These are phyloP conservation scores for Monosiga brevicollis DNA, from an alignment of 78 protist genomes.

Conservation along the genomic window DNA sequence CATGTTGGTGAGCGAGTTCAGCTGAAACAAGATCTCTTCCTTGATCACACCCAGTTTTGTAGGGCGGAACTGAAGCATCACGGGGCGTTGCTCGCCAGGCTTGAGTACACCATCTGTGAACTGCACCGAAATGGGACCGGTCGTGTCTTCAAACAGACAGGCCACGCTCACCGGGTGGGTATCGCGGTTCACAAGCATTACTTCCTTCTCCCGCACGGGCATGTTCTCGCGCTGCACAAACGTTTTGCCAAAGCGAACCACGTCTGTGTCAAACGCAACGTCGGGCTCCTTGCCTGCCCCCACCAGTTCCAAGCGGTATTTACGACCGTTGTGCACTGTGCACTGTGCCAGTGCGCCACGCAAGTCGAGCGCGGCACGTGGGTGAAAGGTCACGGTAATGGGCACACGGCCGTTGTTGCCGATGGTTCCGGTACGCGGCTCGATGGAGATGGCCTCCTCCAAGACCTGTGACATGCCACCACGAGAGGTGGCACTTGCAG, in stretches of 20 bases:
- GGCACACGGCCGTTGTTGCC: background rate
- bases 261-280: constrained; percentile 8
- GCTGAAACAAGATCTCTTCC: constrained; percentile 29
- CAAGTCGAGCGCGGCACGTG: background rate
- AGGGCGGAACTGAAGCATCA: constrained; percentile 46
- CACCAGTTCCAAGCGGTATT: constrained; percentile 16
- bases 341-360: background rate
- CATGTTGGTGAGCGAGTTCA: constrained; percentile 44
- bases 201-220: background rate
- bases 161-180: constrained; percentile 23
- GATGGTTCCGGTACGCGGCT: background rate
- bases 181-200: constrained; percentile 44
- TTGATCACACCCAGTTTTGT: background rate
- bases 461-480: background rate
- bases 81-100: constrained; percentile 22
- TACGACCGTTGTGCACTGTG: constrained; percentile 39
- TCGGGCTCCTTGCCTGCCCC: constrained; percentile 38
- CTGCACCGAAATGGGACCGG: constrained; percentile 27
- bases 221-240: constrained; percentile 16
- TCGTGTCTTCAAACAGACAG: constrained; percentile 11
- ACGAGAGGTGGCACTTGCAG: background rate
- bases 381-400: background rate
- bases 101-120: constrained; percentile 35
- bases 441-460: background rate
- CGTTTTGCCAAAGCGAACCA: constrained; percentile 46